Evolutionary conservation across 2,329 filamentous ascomycete genomes (phyloP), one percentile per base, ranked within the genome.

Genomic region (Fusarium abutilonis): DNA sequence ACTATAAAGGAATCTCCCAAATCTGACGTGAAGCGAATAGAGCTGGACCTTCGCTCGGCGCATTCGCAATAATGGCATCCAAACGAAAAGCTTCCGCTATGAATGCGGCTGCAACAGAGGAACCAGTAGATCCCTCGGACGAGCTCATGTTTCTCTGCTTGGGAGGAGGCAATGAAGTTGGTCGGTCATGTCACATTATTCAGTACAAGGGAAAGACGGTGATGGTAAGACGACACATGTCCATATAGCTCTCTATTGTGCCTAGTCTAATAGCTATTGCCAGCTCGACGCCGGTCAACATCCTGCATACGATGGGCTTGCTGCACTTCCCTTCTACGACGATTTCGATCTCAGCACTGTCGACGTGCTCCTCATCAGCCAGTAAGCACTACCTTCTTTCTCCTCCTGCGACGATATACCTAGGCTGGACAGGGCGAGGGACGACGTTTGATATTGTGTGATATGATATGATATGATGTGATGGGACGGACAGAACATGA

Each of bases 181-280:
- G 95, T 50, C 86, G 95, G 66, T 98, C 95, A 66, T 98, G 95
- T 77, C 95, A 99, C 75, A 97, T 99, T 70, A 88, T 99, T 58
- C 93, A 98, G 73, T 99, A 99, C 85, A 99, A 98, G 79, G 95
- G 95, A 61, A 99, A 99, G 78, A 98, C 94, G 6, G 92, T 99
- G 68, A 99, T 99, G 95, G 93, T 96, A 81, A 70, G 72, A 38
- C 36, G 38, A 19, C 13, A 17, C 34, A 26, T 35, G 19, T 14
- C 19, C 43, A 49, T 19, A 40, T 39, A 36, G 35, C 35, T 36
- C 35, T 48, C 32, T 36, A 42, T 28, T 36, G 48, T 29, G 41
- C 11, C 28, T 49, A 38, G 52, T 60, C 64, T 70, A 68, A 71
- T 61, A 40, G 55, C 28, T 43, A 38, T 52, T 55, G 43, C 41